Conservation (phyloP, 2,329 filamentous ascomycete genomes). For the Penicillium digitatum region DNA sequence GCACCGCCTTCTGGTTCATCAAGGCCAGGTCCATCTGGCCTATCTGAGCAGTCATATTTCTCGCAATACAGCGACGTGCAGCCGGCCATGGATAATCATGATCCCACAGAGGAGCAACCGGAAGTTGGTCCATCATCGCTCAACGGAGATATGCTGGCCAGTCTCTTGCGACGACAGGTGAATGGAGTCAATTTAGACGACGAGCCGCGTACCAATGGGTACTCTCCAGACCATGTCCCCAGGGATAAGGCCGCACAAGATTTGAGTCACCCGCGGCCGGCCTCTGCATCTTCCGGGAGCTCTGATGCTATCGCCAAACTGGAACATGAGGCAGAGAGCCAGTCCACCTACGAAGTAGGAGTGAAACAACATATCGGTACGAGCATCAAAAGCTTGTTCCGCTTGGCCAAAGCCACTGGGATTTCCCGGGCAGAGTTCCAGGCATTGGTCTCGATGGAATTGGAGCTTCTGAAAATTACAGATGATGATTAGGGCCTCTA, state of each 20-base stretch:
- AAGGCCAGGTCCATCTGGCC: slow-evolving; percentile 26
- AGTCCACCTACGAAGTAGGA: slow-evolving; percentile 55
- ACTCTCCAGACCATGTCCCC: slow-evolving; percentile 16
- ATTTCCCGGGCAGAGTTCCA: slow-evolving; percentile 59
- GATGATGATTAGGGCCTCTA: slow-evolving; percentile 44
- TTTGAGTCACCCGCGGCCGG: slow-evolving; percentile 44
- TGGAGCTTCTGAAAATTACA: slow-evolving; percentile 55
- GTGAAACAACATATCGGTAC: slow-evolving; percentile 62
- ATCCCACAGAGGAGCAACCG: slow-evolving; percentile 54
- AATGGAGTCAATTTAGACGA: slow-evolving; percentile 23
- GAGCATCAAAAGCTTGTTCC: slow-evolving; percentile 61
- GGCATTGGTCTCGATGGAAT: slow-evolving; percentile 55
- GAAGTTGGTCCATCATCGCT: slow-evolving; percentile 51
- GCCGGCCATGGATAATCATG: slow-evolving; percentile 60
- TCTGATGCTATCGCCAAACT: slow-evolving; percentile 48
- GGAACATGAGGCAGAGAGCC: slow-evolving; percentile 51
- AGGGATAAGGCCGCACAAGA: slow-evolving; percentile 25
- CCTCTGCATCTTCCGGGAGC: slow-evolving; percentile 42
- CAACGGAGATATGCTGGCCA: slow-evolving; percentile 49
- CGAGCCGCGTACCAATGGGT: slow-evolving; percentile 24
- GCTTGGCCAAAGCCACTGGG: slow-evolving; percentile 56
- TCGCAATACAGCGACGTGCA: slow-evolving; percentile 61
- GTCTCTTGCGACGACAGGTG: slow-evolving; percentile 39
- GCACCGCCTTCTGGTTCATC: slow-evolving; percentile 27
- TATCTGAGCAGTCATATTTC: slow-evolving; percentile 58